phyloP scores from a whole-genome alignment of 371 early-diverging fungal genomes.

The Blyttiomyces sp. region DNA sequence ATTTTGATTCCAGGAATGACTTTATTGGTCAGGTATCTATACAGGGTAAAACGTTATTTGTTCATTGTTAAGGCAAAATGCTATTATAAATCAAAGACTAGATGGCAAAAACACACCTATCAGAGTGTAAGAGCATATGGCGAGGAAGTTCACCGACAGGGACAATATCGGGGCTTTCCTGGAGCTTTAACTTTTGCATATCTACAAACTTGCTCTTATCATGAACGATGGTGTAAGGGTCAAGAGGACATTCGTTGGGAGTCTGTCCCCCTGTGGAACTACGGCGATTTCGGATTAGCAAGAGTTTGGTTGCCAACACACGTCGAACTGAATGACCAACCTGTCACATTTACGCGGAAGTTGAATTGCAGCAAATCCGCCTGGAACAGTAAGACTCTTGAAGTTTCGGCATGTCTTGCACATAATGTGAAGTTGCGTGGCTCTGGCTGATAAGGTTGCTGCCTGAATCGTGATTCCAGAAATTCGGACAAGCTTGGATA shows the following conservation, averaged over 20 bases:
- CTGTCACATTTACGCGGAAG: slow-evolving; percentile 86
- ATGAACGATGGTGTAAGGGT: slow-evolving; percentile 93
- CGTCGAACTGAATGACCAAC: slow-evolving; percentile 34
- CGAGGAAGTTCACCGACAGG: slow-evolving; percentile 99
- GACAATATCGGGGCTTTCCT: slow-evolving; percentile 97
- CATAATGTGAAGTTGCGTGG: slow-evolving; percentile 80
- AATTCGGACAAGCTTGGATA: slow-evolving; percentile 92
- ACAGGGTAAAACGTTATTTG: no score
- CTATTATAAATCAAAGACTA: background rate
- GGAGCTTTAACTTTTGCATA: slow-evolving; percentile 96
- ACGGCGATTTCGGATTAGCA: background rate
- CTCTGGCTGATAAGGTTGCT: slow-evolving; percentile 84
- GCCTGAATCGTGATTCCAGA: slow-evolving; percentile 98
- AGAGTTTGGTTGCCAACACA: background rate
- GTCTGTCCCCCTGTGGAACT: slow-evolving; percentile 12
- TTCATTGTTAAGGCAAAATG: no score
- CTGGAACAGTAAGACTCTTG: slow-evolving; percentile 72
- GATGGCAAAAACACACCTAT: slow-evolving; percentile 52
- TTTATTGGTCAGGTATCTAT: slow-evolving; percentile 77
- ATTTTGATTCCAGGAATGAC: slow-evolving; percentile 95
- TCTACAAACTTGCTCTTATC: slow-evolving; percentile 98
- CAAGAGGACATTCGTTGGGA: slow-evolving; percentile 72
- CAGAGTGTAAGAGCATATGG: slow-evolving; percentile 88
- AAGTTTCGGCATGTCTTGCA: slow-evolving; percentile 84
- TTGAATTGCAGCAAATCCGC: slow-evolving; percentile 80